Percentiles rank a stretch among this genome's conserved stretches.
Conservation (phyloP, 202 grass and related monocot genomes). For the Schoenoplectus triqueter region DNA sequence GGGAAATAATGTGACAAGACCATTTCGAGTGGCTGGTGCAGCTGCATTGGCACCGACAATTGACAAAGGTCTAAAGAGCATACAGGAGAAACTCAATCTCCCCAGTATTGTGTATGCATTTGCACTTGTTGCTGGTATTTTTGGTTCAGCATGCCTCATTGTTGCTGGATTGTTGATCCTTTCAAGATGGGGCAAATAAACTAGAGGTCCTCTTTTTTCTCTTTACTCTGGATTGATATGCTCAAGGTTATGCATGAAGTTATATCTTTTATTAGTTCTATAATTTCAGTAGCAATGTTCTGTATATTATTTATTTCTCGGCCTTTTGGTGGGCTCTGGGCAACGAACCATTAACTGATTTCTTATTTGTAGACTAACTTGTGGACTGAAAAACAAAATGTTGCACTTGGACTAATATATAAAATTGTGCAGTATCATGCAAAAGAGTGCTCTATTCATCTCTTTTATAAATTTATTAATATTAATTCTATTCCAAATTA, state of each 20-base stretch:
- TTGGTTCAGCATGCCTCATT: slow-evolving; percentile 47
- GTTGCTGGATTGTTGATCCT: slow-evolving; percentile 60
- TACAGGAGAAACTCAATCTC: slow-evolving; percentile 61
- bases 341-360: background rate
- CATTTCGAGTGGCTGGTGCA: slow-evolving; percentile 55
- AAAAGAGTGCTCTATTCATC: background rate
- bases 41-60: slow-evolving; percentile 61
- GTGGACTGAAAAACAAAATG: background rate
- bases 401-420: background rate
- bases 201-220: background rate
- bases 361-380: background rate
- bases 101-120: slow-evolving; percentile 56
- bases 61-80: slow-evolving; percentile 47
- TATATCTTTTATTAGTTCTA: background rate
- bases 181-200: slow-evolving; percentile 67
- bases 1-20: slow-evolving; percentile 60
- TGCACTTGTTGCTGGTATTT: slow-evolving; percentile 52
- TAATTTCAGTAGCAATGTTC: background rate
- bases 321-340: background rate
- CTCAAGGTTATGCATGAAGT: background rate
- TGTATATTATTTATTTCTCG: background rate
- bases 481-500: background rate
- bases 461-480: background rate
- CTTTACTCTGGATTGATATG: background rate
- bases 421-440: background rate